Conservation (phyloP, 495 filamentous ascomycete genomes). For the Pyrenula aspistea region DNA sequence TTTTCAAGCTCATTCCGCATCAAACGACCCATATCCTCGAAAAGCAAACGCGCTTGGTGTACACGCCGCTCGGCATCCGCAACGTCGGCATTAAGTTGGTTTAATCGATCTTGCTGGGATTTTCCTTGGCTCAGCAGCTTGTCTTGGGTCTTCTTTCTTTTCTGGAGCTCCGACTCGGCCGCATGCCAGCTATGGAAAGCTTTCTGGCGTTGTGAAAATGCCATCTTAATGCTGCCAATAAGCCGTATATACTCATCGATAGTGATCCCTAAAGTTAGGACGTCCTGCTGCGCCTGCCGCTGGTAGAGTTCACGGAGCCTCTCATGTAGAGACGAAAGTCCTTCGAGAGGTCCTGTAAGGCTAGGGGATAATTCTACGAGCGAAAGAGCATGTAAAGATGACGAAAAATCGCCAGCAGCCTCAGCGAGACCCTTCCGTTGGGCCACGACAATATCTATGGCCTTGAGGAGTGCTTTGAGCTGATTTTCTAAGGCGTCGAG, state of each 20-base stretch:
- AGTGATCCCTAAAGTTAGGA: constrained; percentile 90
- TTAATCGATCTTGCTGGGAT: constrained; percentile 87
- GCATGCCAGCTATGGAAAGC: constrained; percentile 86
- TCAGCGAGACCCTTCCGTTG: constrained; percentile 90
- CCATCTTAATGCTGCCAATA: constrained; percentile 84
- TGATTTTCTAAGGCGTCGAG: constrained; percentile 92
- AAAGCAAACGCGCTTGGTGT: constrained; percentile 79
- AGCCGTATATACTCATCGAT: constrained; percentile 96
- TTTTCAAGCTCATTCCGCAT: constrained; percentile 85
- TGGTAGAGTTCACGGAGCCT: constrained; percentile 92
- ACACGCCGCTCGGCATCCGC: constrained; percentile 84
- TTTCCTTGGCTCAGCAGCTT: constrained; percentile 88
- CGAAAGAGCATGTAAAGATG: constrained; percentile 78
- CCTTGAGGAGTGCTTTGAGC: constrained; percentile 84
- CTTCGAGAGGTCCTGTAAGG: constrained; percentile 80
- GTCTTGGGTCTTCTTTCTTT: constrained; percentile 74
- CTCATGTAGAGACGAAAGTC: constrained; percentile 81
- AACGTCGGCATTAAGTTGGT: constrained; percentile 83
- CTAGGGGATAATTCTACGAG: constrained; percentile 79
- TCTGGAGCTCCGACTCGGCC: constrained; percentile 78
- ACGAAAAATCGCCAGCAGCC: constrained; percentile 83
- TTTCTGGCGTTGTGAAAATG: constrained; percentile 87
- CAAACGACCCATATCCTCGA: constrained; percentile 94
- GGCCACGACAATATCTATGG: constrained; percentile 79
- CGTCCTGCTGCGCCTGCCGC: constrained; percentile 92